Base-by-base conservation (phyloP, 2,329 filamentous ascomycete genomes). In the Botrytis sinoallii region DNA sequence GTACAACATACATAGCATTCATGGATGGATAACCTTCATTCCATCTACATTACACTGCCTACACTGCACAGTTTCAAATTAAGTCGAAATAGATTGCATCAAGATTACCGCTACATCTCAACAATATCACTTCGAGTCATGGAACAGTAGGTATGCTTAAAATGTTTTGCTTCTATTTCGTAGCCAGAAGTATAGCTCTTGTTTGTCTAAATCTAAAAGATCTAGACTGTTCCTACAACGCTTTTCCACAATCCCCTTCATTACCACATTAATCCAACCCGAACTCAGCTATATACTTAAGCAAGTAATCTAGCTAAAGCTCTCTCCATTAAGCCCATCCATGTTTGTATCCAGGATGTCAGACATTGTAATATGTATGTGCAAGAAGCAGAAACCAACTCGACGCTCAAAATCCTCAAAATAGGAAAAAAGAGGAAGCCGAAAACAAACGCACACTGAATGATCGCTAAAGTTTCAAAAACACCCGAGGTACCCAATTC, bases 401-500 rank as follows among this genome's bases (percentile, higher is more conserved):
- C 32, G 38, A 67, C 29, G 40, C 32, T n/a, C 22, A 29, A 48
- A 29, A 16, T 10, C 48, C 25, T 35, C 44, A 32, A 35, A 46
- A 3, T 3, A 10, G 60, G 60, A 40, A n/a, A 16, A 16, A 14
- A 18, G n/a, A 57, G n/a, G 52, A 57, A 18, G 20, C 3, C 20
- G n/a, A 63, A 32, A 55, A 32, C 35, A 35, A 72, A 72, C 52
- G 46, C 46, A 46, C 20, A 66, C 57, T 35, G n/a, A 20, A 68
- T 72, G 70, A 68, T 66, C 70, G 70, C 70, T 72, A 72, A 72
- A 55, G 42, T 68, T 59, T 48, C 68, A 75, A 76, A 71, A 74
- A 46, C 75, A 42, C 71, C 75, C 7, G 25, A 75, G 77, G 73
- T 75, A 72, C 75, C 72, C 68, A 29, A 74, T 29, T 44, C 14